Conservation (phyloP, 805 yeast genomes). For the Hanseniaspora hatyaiensis region DNA sequence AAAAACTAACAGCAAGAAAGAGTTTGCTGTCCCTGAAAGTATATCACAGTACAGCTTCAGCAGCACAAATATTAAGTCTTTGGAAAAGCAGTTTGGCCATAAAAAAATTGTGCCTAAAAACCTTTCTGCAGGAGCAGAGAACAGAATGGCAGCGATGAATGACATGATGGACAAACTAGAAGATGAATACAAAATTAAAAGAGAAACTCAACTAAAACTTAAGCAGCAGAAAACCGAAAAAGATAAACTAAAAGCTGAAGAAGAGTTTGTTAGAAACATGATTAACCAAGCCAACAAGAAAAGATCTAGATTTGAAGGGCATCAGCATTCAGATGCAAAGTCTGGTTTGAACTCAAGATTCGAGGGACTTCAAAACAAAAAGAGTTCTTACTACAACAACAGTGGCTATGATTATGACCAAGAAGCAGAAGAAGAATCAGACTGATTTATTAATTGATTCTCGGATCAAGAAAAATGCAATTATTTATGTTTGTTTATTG, state of each 20-base stretch:
- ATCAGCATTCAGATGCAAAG: neutral
- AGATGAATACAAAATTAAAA: constrained; percentile 39
- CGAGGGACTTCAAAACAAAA: too few species aligned
- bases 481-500: too few species aligned
- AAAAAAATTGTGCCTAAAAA: constrained; percentile 33
- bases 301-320: constrained; percentile 3
- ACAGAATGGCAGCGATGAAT: neutral
- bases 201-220: constrained; percentile 37
- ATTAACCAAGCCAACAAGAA: neutral
- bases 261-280: neutral
- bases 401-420: too few species aligned
- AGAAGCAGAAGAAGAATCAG: too few species aligned
- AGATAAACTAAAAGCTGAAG: neutral
- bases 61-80: constrained; percentile 70
- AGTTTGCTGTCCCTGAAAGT: constrained; percentile 7
- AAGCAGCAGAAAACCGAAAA: constrained; percentile 41
- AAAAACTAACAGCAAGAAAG: neutral
- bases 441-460: too few species aligned
- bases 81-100: constrained; percentile 61
- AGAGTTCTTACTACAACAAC: too few species aligned
- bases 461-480: too few species aligned
- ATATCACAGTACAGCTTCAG: constrained; percentile 92
- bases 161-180: neutral
- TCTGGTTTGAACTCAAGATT: neutral
- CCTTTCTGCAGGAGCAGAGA: constrained; percentile 15